phyloP scores from a whole-genome alignment of 495 filamentous ascomycete genomes.

The Talaromyces borbonicus region DNA sequence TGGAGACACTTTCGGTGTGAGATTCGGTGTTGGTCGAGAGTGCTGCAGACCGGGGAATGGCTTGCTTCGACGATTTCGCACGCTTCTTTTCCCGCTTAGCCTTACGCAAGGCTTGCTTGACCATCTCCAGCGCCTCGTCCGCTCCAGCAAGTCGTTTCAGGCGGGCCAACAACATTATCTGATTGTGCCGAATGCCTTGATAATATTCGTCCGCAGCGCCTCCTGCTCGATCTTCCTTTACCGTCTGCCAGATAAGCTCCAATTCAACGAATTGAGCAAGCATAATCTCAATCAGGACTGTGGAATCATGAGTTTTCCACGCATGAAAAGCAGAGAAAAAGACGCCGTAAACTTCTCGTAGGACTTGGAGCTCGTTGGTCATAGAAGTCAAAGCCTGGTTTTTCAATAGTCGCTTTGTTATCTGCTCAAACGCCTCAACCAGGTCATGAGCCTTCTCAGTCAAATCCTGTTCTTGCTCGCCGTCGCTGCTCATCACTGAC shows the following conservation, averaged over 20 bases:
- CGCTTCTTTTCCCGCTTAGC: slow-evolving; percentile 59
- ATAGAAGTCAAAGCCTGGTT: slow-evolving; percentile 33
- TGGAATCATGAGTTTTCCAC: slow-evolving; percentile 91
- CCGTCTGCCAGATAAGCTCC: slow-evolving; percentile 91
- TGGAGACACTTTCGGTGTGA: slow-evolving; percentile 32
- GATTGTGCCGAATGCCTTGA: slow-evolving; percentile 88
- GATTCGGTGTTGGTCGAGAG: slow-evolving; percentile 24
- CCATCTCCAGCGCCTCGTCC: slow-evolving; percentile 71
- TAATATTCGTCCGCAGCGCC: slow-evolving; percentile 81
- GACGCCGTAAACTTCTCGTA: slow-evolving; percentile 57
- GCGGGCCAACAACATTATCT: slow-evolving; percentile 75
- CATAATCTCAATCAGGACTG: slow-evolving; percentile 86
- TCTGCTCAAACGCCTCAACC: slow-evolving; percentile 71
- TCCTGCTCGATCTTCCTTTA: slow-evolving; percentile 82
- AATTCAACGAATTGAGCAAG: slow-evolving; percentile 89
- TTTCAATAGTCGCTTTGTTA: slow-evolving; percentile 50
- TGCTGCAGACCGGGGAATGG: slow-evolving; percentile 45
- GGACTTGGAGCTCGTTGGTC: slow-evolving; percentile 33
- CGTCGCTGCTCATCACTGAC: slow-evolving; percentile 81
- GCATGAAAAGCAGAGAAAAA: slow-evolving; percentile 89
- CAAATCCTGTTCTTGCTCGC: slow-evolving; percentile 80
- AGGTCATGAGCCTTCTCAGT: slow-evolving; percentile 82
- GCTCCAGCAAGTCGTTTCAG: slow-evolving; percentile 84
- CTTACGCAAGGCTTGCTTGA: slow-evolving; percentile 72
- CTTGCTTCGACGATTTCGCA: slow-evolving; percentile 41